Conservation (phyloP, 805 yeast genomes). For the Zygoascus bituminiphila region DNA sequence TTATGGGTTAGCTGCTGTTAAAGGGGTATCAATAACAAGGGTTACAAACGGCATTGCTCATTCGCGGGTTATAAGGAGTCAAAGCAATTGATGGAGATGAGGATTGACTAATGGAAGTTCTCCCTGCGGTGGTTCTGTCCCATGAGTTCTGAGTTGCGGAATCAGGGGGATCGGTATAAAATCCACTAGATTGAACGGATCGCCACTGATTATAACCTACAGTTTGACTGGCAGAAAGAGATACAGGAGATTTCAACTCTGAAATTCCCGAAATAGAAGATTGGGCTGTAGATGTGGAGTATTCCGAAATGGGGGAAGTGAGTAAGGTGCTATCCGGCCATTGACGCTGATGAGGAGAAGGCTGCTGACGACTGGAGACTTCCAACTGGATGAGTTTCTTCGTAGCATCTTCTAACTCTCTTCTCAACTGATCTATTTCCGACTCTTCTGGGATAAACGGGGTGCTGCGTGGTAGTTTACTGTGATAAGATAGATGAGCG, state of each 20-base stretch:
- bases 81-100: too few species aligned
- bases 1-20: too few species aligned
- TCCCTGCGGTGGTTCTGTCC: not conserved
- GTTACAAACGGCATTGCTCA: too few species aligned
- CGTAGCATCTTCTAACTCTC: constrained; percentile 5
- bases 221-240: not conserved
- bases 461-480: not conserved
- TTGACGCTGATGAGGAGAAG: not conserved
- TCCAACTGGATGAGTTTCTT: constrained; percentile 2
- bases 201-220: not conserved
- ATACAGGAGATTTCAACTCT: not conserved
- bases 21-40: too few species aligned
- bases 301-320: not conserved
- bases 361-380: not conserved
- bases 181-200: constrained; percentile 10
- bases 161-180: constrained; percentile 17
- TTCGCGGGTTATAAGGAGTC: too few species aligned
- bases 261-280: not conserved
- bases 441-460: not conserved
- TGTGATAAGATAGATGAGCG: not conserved
- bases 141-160: not conserved
- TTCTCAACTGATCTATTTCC: constrained; percentile 6
- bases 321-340: not conserved
- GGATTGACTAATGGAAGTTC: too few species aligned
- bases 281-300: not conserved